phyloP scores from a whole-genome alignment of 495 filamentous ascomycete genomes.

The Hyaloscypha finlandica region DNA sequence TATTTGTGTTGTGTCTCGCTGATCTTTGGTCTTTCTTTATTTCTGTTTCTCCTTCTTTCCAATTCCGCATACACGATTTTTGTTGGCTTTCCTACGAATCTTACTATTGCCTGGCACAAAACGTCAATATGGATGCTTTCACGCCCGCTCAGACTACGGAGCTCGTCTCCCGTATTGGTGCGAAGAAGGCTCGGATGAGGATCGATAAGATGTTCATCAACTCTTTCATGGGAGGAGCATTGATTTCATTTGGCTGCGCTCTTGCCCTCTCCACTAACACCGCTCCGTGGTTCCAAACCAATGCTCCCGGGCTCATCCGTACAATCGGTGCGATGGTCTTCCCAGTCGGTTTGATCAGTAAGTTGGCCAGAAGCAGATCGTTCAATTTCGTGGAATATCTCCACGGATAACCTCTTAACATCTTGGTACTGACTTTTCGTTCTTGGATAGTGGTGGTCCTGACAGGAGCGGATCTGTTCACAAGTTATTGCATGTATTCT shows the following conservation, averaged over 20 bases:
- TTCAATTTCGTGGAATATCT: neutral
- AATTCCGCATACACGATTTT: neutral
- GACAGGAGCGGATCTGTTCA: slow-evolving; percentile 61
- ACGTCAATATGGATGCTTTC: slow-evolving; percentile 40
- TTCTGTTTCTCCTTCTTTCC: neutral
- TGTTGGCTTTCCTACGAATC: neutral
- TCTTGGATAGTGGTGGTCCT: slow-evolving; percentile 37
- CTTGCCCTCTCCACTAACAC: slow-evolving; percentile 53
- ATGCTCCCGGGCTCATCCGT: slow-evolving; percentile 60
- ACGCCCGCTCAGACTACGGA: slow-evolving; percentile 49
- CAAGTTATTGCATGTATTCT: slow-evolving; percentile 61
- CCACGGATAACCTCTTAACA: neutral
- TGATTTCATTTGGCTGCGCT: slow-evolving; percentile 57
- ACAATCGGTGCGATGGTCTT: slow-evolving; percentile 58
- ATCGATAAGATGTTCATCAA: slow-evolving; percentile 58
- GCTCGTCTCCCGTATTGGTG: slow-evolving; percentile 46
- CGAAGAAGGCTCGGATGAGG: slow-evolving; percentile 53
- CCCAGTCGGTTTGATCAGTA: slow-evolving; percentile 54
- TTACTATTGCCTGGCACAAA: neutral
- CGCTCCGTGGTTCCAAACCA: slow-evolving; percentile 60
- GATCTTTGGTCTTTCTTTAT: neutral
- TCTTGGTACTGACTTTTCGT: neutral
- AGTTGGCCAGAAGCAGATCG: neutral
- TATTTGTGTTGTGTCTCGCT: neutral
- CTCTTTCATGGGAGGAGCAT: slow-evolving; percentile 51